Evolutionary conservation across 1,284 basidiomycete species (phyloP).

Genomic region (Pyrrhoderma noxium): DNA sequence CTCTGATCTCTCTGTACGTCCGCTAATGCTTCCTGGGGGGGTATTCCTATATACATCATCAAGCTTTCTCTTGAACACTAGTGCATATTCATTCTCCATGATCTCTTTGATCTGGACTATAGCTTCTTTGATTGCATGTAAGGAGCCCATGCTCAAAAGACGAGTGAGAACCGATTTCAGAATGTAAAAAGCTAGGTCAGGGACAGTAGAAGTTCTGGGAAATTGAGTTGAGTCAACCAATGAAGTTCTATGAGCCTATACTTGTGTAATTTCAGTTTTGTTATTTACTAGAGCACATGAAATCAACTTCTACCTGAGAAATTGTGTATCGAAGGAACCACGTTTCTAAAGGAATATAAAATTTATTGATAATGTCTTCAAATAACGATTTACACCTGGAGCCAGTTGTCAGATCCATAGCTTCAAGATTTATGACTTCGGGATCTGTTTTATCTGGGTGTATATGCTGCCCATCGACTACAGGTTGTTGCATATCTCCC

Average conservation of each 20-base stretch:
- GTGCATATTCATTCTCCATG: conserved; percentile 75
- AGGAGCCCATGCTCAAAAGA: conserved; percentile 66
- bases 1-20: conserved; percentile 63
- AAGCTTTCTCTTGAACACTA: conserved; percentile 72
- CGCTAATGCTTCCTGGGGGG: conserved; percentile 33
- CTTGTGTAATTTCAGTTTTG: conserved; percentile 6
- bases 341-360: conserved; percentile 84
- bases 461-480: too few species aligned
- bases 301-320: conserved; percentile 58
- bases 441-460: background rate
- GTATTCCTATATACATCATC: conserved; percentile 76
- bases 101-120: conserved; percentile 60
- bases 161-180: conserved; percentile 77
- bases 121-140: conserved; percentile 50
- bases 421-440: conserved; percentile 22
- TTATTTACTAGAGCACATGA: background rate
- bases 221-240: conserved; percentile 59
- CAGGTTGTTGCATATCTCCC: too few species aligned
- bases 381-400: conserved; percentile 57
- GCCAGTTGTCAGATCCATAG: conserved; percentile 35
- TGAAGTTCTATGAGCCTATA: conserved; percentile 65
- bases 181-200: conserved; percentile 93
- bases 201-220: conserved; percentile 61
- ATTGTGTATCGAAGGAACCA: conserved; percentile 90
- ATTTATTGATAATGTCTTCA: conserved; percentile 60